A percentile compares a stretch with the other conserved stretches of the same genome.
These are phyloP conservation scores for Carex scoparia DNA, from an alignment of 176 grass and related monocot species.

Conservation along the genomic window DNA sequence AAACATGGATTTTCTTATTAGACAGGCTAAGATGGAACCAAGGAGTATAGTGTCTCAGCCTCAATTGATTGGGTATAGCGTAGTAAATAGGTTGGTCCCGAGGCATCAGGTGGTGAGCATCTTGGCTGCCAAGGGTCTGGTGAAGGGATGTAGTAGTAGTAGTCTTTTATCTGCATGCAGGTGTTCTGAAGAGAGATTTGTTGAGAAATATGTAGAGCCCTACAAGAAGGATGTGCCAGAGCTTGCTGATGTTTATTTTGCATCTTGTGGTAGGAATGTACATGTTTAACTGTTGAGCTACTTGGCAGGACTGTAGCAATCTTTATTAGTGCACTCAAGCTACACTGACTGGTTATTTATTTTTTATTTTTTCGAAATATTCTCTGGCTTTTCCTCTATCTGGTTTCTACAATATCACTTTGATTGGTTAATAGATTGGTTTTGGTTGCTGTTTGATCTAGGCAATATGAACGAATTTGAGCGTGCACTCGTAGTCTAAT, in stretches of 20 bases:
- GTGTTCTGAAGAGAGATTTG: not conserved
- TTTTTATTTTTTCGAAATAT: not conserved
- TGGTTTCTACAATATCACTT: too few relatives aligned
- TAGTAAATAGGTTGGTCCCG: not conserved
- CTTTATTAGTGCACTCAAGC: not conserved
- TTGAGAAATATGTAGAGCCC: not conserved
- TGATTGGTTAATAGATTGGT: too few relatives aligned
- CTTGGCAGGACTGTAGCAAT: not conserved
- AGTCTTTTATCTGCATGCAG: not conserved
- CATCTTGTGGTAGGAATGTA: not conserved
- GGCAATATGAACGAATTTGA: not conserved
- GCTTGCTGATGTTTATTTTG: not conserved
- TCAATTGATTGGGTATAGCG: not conserved
- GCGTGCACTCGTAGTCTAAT: not conserved
- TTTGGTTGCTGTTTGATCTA: too few relatives aligned
- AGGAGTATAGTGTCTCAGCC: not conserved
- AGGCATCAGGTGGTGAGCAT: slow-evolving; percentile 17
- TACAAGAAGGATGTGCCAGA: slow-evolving; percentile 13
- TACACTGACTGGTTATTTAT: not conserved
- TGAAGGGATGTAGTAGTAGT: not conserved
- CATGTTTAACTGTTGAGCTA: not conserved
- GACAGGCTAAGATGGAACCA: not conserved
- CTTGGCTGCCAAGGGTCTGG: not conserved
- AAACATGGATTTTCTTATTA: slow-evolving; percentile 17
- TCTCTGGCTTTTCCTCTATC: not conserved